Percentiles rank a stretch among this genome's conserved stretches.
phyloP scores from a whole-genome alignment of 1,139 yeast species.

The Kodamaea arcana region DNA sequence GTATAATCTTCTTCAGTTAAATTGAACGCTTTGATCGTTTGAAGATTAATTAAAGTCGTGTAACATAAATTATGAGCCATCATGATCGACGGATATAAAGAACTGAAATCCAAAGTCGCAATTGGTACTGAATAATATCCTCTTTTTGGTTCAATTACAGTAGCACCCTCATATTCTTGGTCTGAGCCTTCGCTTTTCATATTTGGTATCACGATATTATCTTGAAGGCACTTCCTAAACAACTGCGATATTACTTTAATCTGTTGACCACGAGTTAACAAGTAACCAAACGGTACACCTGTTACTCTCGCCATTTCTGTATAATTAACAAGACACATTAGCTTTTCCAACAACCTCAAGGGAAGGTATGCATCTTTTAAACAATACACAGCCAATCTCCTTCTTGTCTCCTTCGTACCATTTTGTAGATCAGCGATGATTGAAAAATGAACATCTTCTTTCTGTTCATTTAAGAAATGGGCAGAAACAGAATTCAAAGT shows the following conservation, averaged over 20 bases:
- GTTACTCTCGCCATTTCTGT: conserved; percentile 99
- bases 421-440: conserved; percentile 92
- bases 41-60: conserved; percentile 74
- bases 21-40: conserved; percentile 61
- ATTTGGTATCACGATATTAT: conserved; percentile 86
- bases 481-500: conserved; percentile 95
- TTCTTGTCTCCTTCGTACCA: conserved; percentile 86
- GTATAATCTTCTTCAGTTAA: conserved; percentile 76
- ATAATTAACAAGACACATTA: conserved; percentile 95
- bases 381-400: conserved; percentile 95
- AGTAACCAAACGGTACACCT: conserved; percentile 93
- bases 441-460: conserved; percentile 97
- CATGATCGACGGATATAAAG: conserved; percentile 97
- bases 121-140: conserved; percentile 97
- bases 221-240: conserved; percentile 83
- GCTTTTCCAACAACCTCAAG: conserved; percentile 76
- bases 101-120: conserved; percentile 96
- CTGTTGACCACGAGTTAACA: conserved; percentile 91
- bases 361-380: conserved; percentile 95
- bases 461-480: conserved; percentile 89
- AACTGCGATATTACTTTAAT: conserved; percentile 94
- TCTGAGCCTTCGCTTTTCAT: conserved; percentile 75
- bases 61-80: conserved; percentile 99
- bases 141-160: conserved; percentile 93
- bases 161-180: conserved; percentile 98